phyloP scores from a whole-genome alignment of 805 yeast genomes.

The Kluyveromyces aestuarii region DNA sequence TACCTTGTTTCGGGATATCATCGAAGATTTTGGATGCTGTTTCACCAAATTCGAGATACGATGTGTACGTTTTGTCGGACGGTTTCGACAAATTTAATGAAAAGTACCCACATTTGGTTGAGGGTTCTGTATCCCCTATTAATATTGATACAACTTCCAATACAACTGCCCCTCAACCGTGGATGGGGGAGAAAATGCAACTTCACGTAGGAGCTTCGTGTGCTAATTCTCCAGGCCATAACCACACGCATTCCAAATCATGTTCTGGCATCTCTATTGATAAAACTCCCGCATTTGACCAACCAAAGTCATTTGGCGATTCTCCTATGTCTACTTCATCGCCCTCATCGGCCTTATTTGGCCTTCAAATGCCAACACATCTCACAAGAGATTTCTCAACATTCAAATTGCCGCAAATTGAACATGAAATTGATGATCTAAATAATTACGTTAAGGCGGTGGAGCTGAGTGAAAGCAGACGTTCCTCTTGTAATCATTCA shows the following conservation, averaged over 20 bases:
- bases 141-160: background rate
- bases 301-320: conserved; percentile 4
- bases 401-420: conserved; percentile 23
- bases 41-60: background rate
- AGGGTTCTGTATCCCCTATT: background rate
- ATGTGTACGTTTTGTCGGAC: conserved; percentile 4
- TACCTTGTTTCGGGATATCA: conserved; percentile 21
- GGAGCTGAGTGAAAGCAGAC: conserved; percentile 17
- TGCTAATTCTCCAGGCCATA: background rate
- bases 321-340: conserved; percentile 25
- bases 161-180: background rate
- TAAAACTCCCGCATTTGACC: conserved; percentile 1
- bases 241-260: background rate
- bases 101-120: background rate
- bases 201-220: background rate
- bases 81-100: conserved; percentile 4
- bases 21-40: conserved; percentile 15
- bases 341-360: conserved; percentile 24
- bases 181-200: background rate
- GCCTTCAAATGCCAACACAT: conserved; percentile 23
- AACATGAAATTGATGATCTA: conserved; percentile 20
- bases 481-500: background rate
- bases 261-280: background rate
- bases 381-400: conserved; percentile 10
- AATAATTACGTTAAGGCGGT: conserved; percentile 27